Conservation (phyloP, 106 monocot genomes). For the Dendrobium chrysotoxum region DNA sequence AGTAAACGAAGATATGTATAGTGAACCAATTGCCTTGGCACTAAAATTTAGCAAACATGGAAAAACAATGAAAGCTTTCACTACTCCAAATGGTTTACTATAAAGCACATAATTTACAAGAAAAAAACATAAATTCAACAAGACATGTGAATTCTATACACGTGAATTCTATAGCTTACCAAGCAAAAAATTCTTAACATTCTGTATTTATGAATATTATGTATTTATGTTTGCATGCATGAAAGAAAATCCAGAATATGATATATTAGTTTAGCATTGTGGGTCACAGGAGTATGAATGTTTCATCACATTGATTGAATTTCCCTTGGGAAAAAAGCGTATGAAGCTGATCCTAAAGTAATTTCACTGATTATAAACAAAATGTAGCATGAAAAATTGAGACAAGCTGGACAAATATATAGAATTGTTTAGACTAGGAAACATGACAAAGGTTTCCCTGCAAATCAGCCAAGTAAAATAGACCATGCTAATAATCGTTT, state of each 20-base stretch:
- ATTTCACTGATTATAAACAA: too few species aligned
- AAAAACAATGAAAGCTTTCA: neutral
- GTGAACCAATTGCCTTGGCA: neutral
- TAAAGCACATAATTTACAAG: neutral
- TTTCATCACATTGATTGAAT: too few species aligned
- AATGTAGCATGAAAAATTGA: too few species aligned
- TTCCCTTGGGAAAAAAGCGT: too few species aligned
- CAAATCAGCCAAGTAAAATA: too few species aligned
- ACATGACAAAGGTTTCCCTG: too few species aligned
- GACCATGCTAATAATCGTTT: too few species aligned
- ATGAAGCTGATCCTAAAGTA: neutral
- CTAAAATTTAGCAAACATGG: neutral
- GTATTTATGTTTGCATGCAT: neutral
- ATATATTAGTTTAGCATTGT: neutral
- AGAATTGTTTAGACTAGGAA: too few species aligned
- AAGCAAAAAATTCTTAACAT: neutral
- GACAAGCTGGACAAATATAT: too few species aligned
- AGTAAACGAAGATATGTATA: neutral
- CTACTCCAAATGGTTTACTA: neutral
- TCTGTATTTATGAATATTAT: neutral
- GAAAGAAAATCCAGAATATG: neutral
- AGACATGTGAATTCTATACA: neutral
- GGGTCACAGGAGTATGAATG: too few species aligned
- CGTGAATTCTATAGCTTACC: neutral
- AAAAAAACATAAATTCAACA: neutral